Evolutionary conservation across 1,284 basidiomycete species (phyloP), one percentile per base, ranked within the genome.

Genomic region (Ustilago nuda): DNA sequence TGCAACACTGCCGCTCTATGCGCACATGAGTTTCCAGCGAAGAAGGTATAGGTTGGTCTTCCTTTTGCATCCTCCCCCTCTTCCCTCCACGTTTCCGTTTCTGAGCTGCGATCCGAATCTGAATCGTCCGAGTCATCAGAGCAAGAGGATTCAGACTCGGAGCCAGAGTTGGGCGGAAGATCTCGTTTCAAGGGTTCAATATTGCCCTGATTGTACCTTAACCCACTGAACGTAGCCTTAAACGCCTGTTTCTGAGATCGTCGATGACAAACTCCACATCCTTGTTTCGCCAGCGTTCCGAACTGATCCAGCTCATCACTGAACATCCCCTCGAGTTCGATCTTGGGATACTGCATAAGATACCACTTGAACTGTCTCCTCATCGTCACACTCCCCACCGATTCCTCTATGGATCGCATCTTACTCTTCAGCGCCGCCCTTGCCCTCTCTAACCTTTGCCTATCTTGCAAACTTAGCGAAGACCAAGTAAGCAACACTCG

Each of bases 321-420:
- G 39, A 78, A 73, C 12, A 78, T 39, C 36, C 59, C 32, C 27
- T 66, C 51, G 17, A 70, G 36, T 1, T 48, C 30, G 9, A 80
- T 59, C 43, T 66, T 67, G 2, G 78, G 78, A 41, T 76, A 78
- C 45, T 65, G 52, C 7, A 43, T 59, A 4, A 80, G 61, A 37
- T 80, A 80, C 78, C 78, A 80, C 32, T 63, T 62, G 58, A 80
- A 80, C 50, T 80, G 76, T 2, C 78, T 33, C 6, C 78, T 61
- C 72, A 72, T 75, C 8, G 60, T 41, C 8, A 62, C 64, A 23
- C 68, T 72, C 8, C 61, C 56, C 1, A 80, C 72, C 8, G 60
- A 63, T 41, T 77, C 75, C 37, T 77, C 75, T 15, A 51, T 57
- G 19, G 66, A 69, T 9, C 61, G 37, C 50, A 73, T 61, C 12